Conservation (phyloP, 192 early-diverging fungal species). For the Podila epigama region DNA sequence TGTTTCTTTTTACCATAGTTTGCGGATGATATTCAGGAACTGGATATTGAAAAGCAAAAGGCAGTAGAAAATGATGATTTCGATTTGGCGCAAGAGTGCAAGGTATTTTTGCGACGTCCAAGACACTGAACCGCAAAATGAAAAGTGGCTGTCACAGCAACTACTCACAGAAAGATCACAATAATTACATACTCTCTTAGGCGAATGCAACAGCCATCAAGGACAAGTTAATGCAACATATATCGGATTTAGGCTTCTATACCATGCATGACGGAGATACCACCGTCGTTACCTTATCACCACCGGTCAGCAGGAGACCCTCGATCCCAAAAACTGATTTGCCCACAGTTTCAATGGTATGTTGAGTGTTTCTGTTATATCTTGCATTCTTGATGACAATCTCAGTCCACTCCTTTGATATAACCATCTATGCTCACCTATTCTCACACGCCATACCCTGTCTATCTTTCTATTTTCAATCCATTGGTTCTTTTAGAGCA, state of each 20-base stretch:
- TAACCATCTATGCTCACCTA: no score
- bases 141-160: no score
- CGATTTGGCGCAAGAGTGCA: conserved; percentile 76
- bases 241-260: conserved; percentile 8
- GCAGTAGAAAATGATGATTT: conserved; percentile 78
- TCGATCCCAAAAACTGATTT: neutral
- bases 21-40: conserved; percentile 54
- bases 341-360: conserved; percentile 7
- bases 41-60: conserved; percentile 63
- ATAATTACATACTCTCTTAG: no score
- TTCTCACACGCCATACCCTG: no score
- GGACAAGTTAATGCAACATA: conserved; percentile 12
- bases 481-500: conserved; percentile 1
- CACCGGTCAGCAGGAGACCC: neutral
- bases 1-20: conserved; percentile 4
- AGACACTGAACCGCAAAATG: neutral
- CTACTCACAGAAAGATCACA: no score
- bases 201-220: conserved; percentile 19
- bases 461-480: no score
- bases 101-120: conserved; percentile 48
- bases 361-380: no score
- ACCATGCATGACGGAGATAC: neutral
- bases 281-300: conserved; percentile 8
- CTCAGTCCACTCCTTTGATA: no score
- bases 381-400: no score